Conservation (phyloP, 495 filamentous ascomycete genomes). For the Aspergillus sparsus region DNA sequence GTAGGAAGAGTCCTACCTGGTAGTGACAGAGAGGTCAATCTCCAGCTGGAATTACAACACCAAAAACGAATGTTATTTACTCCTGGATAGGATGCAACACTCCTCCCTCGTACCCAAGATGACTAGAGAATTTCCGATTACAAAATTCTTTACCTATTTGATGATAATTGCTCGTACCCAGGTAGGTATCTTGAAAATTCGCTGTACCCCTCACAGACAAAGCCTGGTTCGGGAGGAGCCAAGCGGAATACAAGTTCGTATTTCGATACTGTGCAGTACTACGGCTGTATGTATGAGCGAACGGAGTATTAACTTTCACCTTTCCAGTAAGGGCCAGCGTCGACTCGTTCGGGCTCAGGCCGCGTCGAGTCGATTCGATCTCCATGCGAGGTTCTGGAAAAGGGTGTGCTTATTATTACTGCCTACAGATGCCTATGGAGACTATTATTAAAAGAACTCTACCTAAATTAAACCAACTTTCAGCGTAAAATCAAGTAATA, state of each 20-base stretch:
- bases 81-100: background rate
- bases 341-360: slow-evolving; percentile 22
- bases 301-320: slow-evolving; percentile 24
- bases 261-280: background rate
- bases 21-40: slow-evolving; percentile 14
- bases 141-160: background rate
- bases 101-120: too few relatives aligned
- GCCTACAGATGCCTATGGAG: background rate
- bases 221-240: slow-evolving; percentile 8
- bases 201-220: slow-evolving; percentile 9
- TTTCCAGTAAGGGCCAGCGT: slow-evolving; percentile 29
- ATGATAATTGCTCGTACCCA: background rate
- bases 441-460: background rate
- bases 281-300: background rate
- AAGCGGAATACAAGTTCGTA: slow-evolving; percentile 4
- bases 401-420: slow-evolving; percentile 10
- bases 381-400: slow-evolving; percentile 25
- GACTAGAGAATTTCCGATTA: too few relatives aligned
- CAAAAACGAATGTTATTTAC: slow-evolving; percentile 12
- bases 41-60: slow-evolving; percentile 20
- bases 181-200: background rate
- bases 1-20: too few relatives aligned
- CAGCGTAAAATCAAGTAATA: slow-evolving; percentile 13
- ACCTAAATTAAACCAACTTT: slow-evolving; percentile 12
- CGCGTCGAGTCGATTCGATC: slow-evolving; percentile 19